Base-by-base conservation (phyloP, 345 rosid genomes). In the Lumnitzera littorea region DNA sequence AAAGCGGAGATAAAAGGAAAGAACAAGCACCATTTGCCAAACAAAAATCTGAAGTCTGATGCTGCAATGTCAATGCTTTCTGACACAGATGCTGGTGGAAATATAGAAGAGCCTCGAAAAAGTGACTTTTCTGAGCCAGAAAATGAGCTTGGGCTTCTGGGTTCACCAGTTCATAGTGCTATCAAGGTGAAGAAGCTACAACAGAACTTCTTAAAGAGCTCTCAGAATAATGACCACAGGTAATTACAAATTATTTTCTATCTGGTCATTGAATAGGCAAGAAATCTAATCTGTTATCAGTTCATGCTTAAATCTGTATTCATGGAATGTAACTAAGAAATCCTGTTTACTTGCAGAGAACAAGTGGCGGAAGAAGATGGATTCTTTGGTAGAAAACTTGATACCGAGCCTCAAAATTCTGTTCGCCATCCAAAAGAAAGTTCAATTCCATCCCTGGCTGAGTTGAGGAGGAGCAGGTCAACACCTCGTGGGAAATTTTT, bases 91-190 rank as follows among this genome's bases (percentile, higher is more conserved):
- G 58, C 67, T 1, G 60, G 71, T 15, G 89, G 78, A 54, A 85
- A 72, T 75, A 70, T 72, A 17, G 96, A 89, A 43, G 87, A 84
- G 69, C 65, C 80, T 23, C 62, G 69, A 51, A 87, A 75, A 73
- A 78, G 82, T 55, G 91, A 86, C 72, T 83, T 77, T 55, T 82
- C 91, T 48, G 96, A 86, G 62, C 73, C 88, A 36, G 96, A 88
- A 78, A 82, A 74, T 60, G 94, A 84, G 70, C 80, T 64, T 23
- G 41, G 62, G 16, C 71, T 75, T 48, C 55, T 63, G 41, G 80
- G 65, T 16, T 82, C 89, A 46, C 75, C 83, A 20, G 46, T 72
- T 15, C 66, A 62, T 51, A 64, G 62, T 36, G 68, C 68, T 43
- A 56, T 70, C 60, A 85, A 68, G 68, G 56, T 70, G 63, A 89